phyloP scores from a whole-genome alignment of 2,329 filamentous ascomycete species.

The Aspergillus niger region DNA sequence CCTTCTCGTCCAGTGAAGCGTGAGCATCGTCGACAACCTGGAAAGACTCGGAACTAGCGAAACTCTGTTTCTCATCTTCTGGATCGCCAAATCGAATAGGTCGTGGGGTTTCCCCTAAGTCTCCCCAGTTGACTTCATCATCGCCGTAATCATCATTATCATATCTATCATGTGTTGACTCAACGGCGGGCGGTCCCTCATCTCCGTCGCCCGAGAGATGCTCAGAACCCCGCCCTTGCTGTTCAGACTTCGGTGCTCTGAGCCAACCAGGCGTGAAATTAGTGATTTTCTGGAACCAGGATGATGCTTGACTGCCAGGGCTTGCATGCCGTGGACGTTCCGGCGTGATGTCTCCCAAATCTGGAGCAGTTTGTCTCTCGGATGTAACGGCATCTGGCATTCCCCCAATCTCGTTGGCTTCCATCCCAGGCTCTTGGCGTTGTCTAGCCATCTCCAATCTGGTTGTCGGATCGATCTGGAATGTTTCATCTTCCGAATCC shows the following conservation, averaged over 20 bases:
- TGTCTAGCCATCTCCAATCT: slow-evolving; percentile 22
- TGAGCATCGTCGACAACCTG: slow-evolving; percentile 15
- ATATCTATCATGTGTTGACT: neutral
- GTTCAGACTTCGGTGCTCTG: slow-evolving; percentile 32
- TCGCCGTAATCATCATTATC: neutral
- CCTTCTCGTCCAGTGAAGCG: slow-evolving; percentile 4
- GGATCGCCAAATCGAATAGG: slow-evolving; percentile 4
- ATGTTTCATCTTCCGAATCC: slow-evolving; percentile 24
- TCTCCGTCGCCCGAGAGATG: slow-evolving; percentile 22
- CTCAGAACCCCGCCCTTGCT: slow-evolving; percentile 10
- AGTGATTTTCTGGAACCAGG: slow-evolving; percentile 42
- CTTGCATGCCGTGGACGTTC: slow-evolving; percentile 18
- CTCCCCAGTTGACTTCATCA: slow-evolving; percentile 13
- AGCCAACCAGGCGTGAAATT: slow-evolving; percentile 39
- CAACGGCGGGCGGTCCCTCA: slow-evolving; percentile 16
- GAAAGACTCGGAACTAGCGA: slow-evolving; percentile 4
- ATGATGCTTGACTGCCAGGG: slow-evolving; percentile 30
- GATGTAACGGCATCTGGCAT: slow-evolving; percentile 18
- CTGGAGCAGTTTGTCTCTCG: slow-evolving; percentile 19
- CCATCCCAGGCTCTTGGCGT: slow-evolving; percentile 11
- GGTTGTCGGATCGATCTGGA: slow-evolving; percentile 28
- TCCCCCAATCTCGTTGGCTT: slow-evolving; percentile 15
- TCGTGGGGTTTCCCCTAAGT: slow-evolving; percentile 20
- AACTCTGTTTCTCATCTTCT: slow-evolving; percentile 13
- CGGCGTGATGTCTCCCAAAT: slow-evolving; percentile 27